Evolutionary conservation across 116 monocot genomes (phyloP).

Genomic region (Papilionanthe hybrid): DNA sequence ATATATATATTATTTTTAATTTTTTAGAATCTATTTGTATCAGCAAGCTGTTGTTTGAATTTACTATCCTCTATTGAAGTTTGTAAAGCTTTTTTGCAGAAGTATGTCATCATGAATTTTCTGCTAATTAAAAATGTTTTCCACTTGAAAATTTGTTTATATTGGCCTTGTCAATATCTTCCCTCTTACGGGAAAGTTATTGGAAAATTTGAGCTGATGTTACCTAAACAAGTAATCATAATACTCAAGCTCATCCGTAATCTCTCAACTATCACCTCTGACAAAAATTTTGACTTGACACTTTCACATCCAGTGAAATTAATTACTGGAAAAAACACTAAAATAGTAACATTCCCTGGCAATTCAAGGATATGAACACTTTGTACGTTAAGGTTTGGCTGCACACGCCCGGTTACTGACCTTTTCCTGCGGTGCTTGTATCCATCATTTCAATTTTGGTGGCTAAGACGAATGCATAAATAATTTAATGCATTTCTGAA

Average conservation of each 20-base stretch:
- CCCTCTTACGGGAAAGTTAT: not conserved
- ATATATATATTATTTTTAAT: not conserved
- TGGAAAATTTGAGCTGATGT: not conserved
- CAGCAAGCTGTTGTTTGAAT: not conserved
- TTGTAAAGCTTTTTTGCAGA: not conserved
- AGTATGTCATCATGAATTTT: slow-evolving; percentile 1
- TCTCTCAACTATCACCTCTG: not conserved
- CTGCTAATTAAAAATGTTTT: not conserved
- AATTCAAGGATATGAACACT: not conserved
- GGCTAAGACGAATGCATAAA: not conserved
- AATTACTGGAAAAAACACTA: not conserved
- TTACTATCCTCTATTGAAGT: not conserved
- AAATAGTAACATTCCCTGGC: not conserved
- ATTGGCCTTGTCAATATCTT: not conserved
- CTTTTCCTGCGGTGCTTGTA: not conserved
- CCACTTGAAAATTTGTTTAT: not conserved
- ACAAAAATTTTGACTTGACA: not conserved
- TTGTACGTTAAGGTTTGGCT: not conserved
- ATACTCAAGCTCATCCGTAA: not conserved
- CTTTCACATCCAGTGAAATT: not conserved
- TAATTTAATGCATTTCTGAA: not conserved
- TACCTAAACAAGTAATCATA: not conserved
- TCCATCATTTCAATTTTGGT: not conserved
- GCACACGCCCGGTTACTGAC: not conserved
- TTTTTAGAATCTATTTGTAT: not conserved